phyloP scores from a whole-genome alignment of 352 stramenopile species.

The Blastocystis sp. region DNA sequence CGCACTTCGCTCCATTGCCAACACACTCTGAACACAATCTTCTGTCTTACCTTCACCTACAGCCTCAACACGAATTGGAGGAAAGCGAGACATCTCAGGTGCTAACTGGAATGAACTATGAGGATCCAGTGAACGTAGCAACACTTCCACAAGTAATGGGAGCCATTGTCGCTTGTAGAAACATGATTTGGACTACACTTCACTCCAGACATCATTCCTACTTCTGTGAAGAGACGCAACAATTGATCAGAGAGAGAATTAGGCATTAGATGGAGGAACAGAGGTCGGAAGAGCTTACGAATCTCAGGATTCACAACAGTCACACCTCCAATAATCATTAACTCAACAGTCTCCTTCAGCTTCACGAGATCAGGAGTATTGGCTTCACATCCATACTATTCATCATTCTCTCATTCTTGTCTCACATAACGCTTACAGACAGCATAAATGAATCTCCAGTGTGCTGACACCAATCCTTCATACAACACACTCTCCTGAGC shows the following conservation, averaged over 20 bases:
- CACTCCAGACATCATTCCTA: background rate
- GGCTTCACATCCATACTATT: background rate
- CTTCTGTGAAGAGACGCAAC: background rate
- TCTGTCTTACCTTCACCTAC: background rate
- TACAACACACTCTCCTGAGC: background rate
- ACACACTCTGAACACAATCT: background rate
- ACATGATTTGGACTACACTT: background rate
- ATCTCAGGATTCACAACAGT: background rate
- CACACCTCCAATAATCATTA: background rate
- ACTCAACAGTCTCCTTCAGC: background rate
- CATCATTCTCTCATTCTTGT: background rate
- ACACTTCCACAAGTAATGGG: background rate
- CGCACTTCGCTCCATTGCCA: background rate
- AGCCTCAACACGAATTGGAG: background rate
- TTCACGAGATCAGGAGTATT: background rate
- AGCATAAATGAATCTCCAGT: constrained; percentile 24
- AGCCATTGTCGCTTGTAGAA: constrained; percentile 6
- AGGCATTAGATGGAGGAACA: background rate
- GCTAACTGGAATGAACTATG: background rate
- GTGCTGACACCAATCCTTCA: background rate
- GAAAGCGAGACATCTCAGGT: background rate
- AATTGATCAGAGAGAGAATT: background rate
- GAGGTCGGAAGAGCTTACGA: background rate
- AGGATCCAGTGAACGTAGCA: background rate
- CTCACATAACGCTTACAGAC: constrained; percentile 6